Evolutionary conservation across 768 basidiomycete genomes (phyloP).

Genomic region (Mycena albidolilacea): DNA sequence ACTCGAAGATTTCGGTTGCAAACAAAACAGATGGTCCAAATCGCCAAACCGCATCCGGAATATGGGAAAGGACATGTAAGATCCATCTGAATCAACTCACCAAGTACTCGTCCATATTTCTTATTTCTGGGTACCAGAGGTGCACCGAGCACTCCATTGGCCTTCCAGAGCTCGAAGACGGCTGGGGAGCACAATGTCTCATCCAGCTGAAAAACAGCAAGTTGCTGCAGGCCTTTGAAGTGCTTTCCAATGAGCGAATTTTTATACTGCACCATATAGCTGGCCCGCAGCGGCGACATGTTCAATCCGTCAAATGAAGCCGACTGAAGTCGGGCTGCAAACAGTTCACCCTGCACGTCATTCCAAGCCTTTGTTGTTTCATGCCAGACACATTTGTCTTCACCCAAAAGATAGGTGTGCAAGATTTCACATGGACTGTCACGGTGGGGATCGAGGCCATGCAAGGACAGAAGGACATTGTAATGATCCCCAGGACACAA

Average conservation of each 20-base stretch:
- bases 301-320: constrained; percentile 46
- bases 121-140: constrained; percentile 50
- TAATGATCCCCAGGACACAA: constrained; percentile 20
- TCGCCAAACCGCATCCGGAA: not conserved
- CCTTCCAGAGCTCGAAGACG: constrained; percentile 33
- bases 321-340: constrained; percentile 46
- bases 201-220: constrained; percentile 48
- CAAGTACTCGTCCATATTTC: constrained; percentile 45
- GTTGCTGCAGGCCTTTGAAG: constrained; percentile 51
- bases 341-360: constrained; percentile 41
- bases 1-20: constrained; percentile 11
- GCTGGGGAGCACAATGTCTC: constrained; percentile 26
- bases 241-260: constrained; percentile 54
- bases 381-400: constrained; percentile 52
- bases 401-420: constrained; percentile 46
- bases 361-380: constrained; percentile 42
- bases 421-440: constrained; percentile 19
- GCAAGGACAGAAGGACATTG: constrained; percentile 6
- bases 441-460: constrained; percentile 11
- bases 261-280: constrained; percentile 52
- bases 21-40: constrained; percentile 8
- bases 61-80: not conserved
- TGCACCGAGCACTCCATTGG: constrained; percentile 30
- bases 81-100: constrained; percentile 19
- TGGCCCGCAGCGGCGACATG: constrained; percentile 42